phyloP scores from a whole-genome alignment of 2,329 filamentous ascomycete species.

The Metarhizium brunneum region DNA sequence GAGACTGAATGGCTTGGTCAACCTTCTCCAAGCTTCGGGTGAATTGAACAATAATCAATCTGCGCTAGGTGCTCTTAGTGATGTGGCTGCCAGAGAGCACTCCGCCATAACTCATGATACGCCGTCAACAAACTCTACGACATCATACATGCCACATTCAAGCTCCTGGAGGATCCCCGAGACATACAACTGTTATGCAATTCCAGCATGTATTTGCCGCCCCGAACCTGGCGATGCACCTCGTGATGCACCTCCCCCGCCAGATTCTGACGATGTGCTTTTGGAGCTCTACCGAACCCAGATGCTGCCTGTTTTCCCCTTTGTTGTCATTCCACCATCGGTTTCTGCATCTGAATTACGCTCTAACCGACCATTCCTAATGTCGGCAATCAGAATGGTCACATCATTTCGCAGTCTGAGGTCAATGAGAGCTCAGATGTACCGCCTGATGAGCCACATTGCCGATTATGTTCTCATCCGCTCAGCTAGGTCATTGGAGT shows the following conservation, averaged over 20 bases:
- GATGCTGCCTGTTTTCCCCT: constrained; percentile 35
- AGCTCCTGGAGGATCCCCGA: constrained; percentile 26
- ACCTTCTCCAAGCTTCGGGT: constrained; percentile 34
- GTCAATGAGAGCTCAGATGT: constrained; percentile 42
- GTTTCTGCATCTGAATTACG: constrained; percentile 28
- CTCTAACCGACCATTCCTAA: constrained; percentile 35
- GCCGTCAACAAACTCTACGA: constrained; percentile 11
- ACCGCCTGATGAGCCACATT: constrained; percentile 34
- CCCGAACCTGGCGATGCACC: constrained; percentile 29
- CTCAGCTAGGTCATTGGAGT: constrained; percentile 39
- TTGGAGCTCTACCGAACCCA: constrained; percentile 34
- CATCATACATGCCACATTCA: constrained; percentile 6
- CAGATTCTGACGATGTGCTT: constrained; percentile 36
- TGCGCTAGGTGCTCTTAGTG: constrained; percentile 17
- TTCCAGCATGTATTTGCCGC: constrained; percentile 37
- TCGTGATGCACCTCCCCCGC: constrained; percentile 27
- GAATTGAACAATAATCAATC: constrained; percentile 20
- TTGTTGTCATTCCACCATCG: constrained; percentile 32
- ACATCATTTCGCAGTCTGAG: constrained; percentile 35
- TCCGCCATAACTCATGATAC: constrained; percentile 14
- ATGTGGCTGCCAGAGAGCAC: constrained; percentile 17
- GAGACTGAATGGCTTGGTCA: constrained; percentile 38
- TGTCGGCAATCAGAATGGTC: constrained; percentile 40
- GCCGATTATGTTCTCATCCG: constrained; percentile 39
- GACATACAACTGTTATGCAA: constrained; percentile 36